Evolutionary conservation across 192 early-diverging fungal species (phyloP), one percentile per base, ranked within the genome.

Genomic region (Linnemannia exigua): DNA sequence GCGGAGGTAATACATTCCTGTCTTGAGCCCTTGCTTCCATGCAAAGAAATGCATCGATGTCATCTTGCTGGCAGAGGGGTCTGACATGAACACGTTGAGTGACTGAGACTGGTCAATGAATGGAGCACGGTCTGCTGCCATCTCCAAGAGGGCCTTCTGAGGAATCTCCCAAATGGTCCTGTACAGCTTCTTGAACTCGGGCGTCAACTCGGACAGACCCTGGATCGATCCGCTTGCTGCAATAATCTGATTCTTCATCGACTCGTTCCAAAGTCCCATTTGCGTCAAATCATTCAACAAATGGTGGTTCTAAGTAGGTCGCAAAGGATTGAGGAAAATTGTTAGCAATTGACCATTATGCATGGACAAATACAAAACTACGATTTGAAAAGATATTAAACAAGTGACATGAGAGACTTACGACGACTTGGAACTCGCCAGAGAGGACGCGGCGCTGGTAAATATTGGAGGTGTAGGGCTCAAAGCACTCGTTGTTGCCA

Each of bases 11-110:
- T 99, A 98, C 98, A 98, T 98, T 74, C 97, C 97, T n/a, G 97
- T 98, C 93, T 98, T 99, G 47, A 98, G 91, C 2, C 97, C 97
- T 90, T 96, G 94, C 88, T 95, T 95, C 97, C 97, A 99, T 2
- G 95, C 97, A 88, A 98, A 97, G 83, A 99, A 98, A 88, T 99
- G 98, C 98, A 99, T 99, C 28, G 93, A 94, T 2, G 98, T 97
- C 67, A 99, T 94, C 91, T 97, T 98, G 79, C 94, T 95, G 88
- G 93, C 95, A 77, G 92, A 96, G 9, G 97, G 94, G 47, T 97
- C 96, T 63, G 95, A 95, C 79, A 97, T 91, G 89, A 98, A 97
- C 67, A 99, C 94, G 88, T 99, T 99, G 61, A 99, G 91, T 37
- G 95, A 96, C 88, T 99, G 98, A 41, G 95, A 96, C 88, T 99